Evolutionary conservation across 1,284 basidiomycete species (phyloP).

Genomic region (Cryptococcus depauperatus): DNA sequence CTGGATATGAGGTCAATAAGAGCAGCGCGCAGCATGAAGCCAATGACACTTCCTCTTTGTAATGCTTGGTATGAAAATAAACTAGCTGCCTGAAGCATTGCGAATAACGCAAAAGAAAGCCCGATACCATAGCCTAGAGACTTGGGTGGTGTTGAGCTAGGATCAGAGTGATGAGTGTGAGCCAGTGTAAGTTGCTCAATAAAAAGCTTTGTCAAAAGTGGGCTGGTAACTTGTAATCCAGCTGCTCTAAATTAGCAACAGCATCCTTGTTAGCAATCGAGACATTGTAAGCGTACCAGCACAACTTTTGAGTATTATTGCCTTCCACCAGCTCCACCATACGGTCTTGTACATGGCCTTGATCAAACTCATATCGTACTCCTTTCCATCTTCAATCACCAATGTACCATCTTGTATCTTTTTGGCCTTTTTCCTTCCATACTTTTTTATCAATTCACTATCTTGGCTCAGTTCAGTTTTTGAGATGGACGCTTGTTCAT

Average conservation of each 20-base stretch:
- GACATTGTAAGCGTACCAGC: conserved; percentile 15
- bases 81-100: conserved; percentile 7
- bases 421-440: conserved; percentile 8
- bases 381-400: conserved; percentile 19
- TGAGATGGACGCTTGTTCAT: not conserved
- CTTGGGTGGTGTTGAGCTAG: conserved; percentile 25
- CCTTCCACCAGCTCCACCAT: conserved; percentile 10
- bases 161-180: conserved; percentile 45
- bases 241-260: conserved; percentile 3
- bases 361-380: conserved; percentile 55
- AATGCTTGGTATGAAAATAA: conserved; percentile 15
- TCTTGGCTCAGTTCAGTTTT: not conserved
- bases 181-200: conserved; percentile 56
- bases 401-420: conserved; percentile 13
- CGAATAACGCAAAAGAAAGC: conserved; percentile 12
- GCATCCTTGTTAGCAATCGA: not conserved
- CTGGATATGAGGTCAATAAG: conserved; percentile 15
- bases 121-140: conserved; percentile 16
- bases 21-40: conserved; percentile 16
- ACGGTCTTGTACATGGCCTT: conserved; percentile 34
- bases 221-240: conserved; percentile 14
- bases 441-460: not conserved
- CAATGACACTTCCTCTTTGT: conserved; percentile 12
- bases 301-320: conserved; percentile 8
- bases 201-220: conserved; percentile 49